phyloP scores from a whole-genome alignment of 1,139 yeast genomes.

The Taphrina deformans region DNA sequence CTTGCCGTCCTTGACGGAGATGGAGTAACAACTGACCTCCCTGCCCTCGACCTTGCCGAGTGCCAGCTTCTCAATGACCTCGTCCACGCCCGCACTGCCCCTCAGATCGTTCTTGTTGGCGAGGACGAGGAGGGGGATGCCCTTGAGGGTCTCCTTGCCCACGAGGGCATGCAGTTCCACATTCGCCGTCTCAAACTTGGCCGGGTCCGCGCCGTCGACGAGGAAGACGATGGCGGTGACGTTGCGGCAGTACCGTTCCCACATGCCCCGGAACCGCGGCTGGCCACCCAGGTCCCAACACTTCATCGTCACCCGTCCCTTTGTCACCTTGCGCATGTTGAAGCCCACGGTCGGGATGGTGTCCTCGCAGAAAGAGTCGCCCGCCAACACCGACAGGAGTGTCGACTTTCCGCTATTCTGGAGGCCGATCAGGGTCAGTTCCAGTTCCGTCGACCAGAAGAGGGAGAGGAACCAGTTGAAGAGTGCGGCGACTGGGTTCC shows the following conservation, averaged over 20 bases:
- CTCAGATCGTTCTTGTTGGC: conserved; percentile 48
- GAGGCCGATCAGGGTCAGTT: conserved; percentile 47
- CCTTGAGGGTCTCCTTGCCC: conserved; percentile 44
- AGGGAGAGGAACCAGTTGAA: conserved; percentile 29
- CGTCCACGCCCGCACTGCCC: conserved; percentile 45
- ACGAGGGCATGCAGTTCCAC: conserved; percentile 45
- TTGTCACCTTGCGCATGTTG: conserved; percentile 47
- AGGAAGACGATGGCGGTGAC: conserved; percentile 48
- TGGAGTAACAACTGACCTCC: conserved; percentile 48
- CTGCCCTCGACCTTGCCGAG: conserved; percentile 45
- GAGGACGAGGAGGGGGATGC: conserved; percentile 47
- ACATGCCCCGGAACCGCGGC: conserved; percentile 49
- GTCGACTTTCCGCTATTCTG: conserved; percentile 50
- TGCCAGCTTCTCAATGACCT: conserved; percentile 45
- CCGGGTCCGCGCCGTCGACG: conserved; percentile 47
- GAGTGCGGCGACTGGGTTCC: conserved; percentile 28
- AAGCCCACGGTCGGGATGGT: conserved; percentile 50
- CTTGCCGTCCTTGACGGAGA: conserved; percentile 47
- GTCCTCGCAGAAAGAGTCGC: conserved; percentile 46
- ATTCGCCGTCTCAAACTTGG: conserved; percentile 44
- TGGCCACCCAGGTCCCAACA: conserved; percentile 51
- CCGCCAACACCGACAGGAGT: conserved; percentile 45
- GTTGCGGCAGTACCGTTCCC: conserved; percentile 50
- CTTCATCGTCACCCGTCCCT: conserved; percentile 48
- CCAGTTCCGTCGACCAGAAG: conserved; percentile 42